Evolutionary conservation across 2,329 filamentous ascomycete species (phyloP), one percentile per base, ranked within the genome.

Genomic region (Claviceps capensis): DNA sequence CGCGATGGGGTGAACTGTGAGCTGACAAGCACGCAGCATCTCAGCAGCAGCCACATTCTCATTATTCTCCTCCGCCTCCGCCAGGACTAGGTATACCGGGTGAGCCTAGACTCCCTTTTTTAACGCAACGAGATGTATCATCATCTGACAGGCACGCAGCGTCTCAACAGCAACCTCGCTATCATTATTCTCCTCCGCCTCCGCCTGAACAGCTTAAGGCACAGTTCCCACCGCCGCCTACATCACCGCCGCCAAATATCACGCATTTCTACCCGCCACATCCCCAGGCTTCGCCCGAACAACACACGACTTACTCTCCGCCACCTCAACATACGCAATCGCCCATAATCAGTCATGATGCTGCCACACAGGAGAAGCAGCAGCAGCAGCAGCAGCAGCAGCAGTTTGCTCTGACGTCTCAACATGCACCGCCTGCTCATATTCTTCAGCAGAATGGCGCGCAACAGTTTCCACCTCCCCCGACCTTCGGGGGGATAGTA

Each of bases 151-250:
- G 30, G 44, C n/a, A 30, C n/a, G 52, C 23, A 52, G 52, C 50
- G 44, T 58, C 56, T 45, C 57, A 53, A 50, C 60, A 55, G 44
- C 60, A 55, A 41, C 59, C 60, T 47, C 57, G 49, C 30, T 26
- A 38, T 44, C 30, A 19, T 19, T 36, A 22, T 42, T 40, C 38
- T 19, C 47, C 47, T n/a, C 34, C 45, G 5, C 17, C 34, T 19
- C 45, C 45, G 42, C 56, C 52, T 50, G 58, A 52, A 38, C 59
- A 56, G 36, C 58, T 60, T 14, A 60, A 70, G 54, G 69, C 69
- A 48, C 69, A 67, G 55, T 75, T 73, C 58, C 71, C 72, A 46
- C 66, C 68, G 47, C 73, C 73, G 17, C 72, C 73, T 34, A 70
- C 67, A 5, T 76, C 74, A 22, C 69, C 73, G 48, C 72, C 73